Evolutionary conservation across 2,329 filamentous ascomycete genomes (phyloP).

Genomic region (Clarireedia paspali): DNA sequence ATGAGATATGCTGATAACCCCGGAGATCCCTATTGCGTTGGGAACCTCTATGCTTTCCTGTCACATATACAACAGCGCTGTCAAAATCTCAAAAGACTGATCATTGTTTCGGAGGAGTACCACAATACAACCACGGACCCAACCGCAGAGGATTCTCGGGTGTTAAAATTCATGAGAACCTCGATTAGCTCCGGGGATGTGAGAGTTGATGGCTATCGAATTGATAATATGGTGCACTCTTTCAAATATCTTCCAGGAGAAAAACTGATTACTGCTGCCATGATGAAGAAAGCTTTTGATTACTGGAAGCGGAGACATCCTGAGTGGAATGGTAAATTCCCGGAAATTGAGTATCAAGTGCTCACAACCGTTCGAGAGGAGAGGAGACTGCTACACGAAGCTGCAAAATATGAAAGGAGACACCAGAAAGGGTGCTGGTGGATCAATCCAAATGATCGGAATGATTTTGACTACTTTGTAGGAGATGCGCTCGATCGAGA

Average conservation of each 20-base stretch:
- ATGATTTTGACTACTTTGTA: background rate
- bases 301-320: background rate
- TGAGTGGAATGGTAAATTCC: background rate
- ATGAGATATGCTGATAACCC: background rate
- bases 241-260: background rate
- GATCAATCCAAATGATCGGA: background rate
- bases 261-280: background rate
- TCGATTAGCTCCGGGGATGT: too few relatives aligned
- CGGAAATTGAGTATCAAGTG: background rate
- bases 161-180: background rate
- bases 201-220: too few relatives aligned
- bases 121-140: background rate
- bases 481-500: background rate
- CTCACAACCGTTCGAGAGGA: background rate
- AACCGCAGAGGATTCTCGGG: too few relatives aligned
- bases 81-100: background rate
- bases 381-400: background rate
- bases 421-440: background rate
- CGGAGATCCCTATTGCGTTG: background rate
- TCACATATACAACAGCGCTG: background rate
- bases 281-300: background rate
- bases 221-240: too few relatives aligned
- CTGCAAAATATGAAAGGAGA: background rate
- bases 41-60: background rate
- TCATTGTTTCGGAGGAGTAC: background rate